Base-by-base conservation (phyloP, 75 land plant species). In the Gnetum montanum region DNA sequence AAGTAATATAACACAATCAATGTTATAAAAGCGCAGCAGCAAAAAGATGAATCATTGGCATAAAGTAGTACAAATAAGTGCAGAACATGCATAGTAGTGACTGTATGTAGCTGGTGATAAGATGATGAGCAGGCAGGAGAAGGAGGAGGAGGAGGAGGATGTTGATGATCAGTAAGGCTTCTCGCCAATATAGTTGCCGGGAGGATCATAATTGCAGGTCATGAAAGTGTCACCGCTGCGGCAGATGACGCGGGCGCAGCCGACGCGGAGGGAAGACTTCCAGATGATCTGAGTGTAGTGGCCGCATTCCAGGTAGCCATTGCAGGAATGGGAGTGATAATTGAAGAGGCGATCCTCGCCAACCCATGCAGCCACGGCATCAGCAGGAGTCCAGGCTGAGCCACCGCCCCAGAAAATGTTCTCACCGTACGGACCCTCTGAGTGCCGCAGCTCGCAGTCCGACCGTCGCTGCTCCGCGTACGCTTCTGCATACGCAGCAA, bases 251-350 rank as follows among this genome's bases (percentile, higher is more conserved):
- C 59, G 30, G 1, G 79, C 82, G 40, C 86, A 83, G 6, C 86
- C 86, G 0, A 83, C 30, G 15, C 46, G 43, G 6, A 52, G 37
- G 29, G 83, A 50, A 8, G 46, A 49, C 18, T 57, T 44, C 86
- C 86, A 79, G 44, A 83, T 75, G 24, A 80, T 68, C 50, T 71
- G 75, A 20, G 80, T 72, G 52, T 80, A 80, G 57, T 81, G 84
- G 29, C 73, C 68, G 34, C 85, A 82, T 34, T 43, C 69, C 36
- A 66, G 8, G 6, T 69, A 74, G 2, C 23, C 47, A 0, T 58
- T 66, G 46, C 83, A 80, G 4, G 70, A 60, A 61, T 80, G 67
- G 36, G 62, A 24, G 8, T 18, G 35, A 49, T 75, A 75, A 50
- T 62, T 60, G 59, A 67, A 80, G 60, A 61, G 57, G 38, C 40